Evolutionary conservation across 331 rosid genomes (phyloP).

Genomic region (Quercus phellos): DNA sequence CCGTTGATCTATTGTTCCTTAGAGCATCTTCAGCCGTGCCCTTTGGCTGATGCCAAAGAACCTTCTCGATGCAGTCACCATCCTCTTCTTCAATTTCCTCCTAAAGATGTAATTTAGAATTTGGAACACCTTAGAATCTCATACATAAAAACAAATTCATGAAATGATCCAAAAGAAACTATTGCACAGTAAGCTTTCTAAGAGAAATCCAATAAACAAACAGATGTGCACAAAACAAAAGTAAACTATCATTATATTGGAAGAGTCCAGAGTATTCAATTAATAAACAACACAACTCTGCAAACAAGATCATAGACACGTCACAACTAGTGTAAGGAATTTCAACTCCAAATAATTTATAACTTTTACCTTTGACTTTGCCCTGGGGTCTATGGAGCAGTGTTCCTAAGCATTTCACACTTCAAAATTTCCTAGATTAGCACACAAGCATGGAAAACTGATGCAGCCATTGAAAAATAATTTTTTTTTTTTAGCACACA

Average conservation of each 20-base stretch:
- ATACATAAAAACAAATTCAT: slow-evolving; percentile 3
- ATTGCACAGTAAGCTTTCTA: background rate
- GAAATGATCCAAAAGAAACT: slow-evolving; percentile 1
- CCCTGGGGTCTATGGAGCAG: background rate
- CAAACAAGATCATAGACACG: background rate
- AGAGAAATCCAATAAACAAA: background rate
- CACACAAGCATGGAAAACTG: background rate
- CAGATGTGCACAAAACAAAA: background rate
- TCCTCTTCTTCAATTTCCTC: slow-evolving; percentile 97
- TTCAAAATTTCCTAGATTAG: background rate
- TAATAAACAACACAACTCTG: background rate
- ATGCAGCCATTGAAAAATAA: too few relatives aligned
- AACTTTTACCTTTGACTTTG: background rate
- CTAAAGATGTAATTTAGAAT: slow-evolving; percentile 35
- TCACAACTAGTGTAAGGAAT: background rate
- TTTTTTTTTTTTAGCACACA: too few relatives aligned
- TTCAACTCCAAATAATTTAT: background rate
- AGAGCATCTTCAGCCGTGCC: slow-evolving; percentile 87
- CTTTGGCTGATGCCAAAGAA: slow-evolving; percentile 97
- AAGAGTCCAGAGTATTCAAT: background rate
- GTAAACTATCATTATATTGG: background rate
- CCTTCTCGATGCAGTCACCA: slow-evolving; percentile 88
- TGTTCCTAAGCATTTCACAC: background rate
- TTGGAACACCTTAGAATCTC: slow-evolving; percentile 9
- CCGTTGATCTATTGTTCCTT: slow-evolving; percentile 63